phyloP scores from a whole-genome alignment of 108 stramenopile species.

The Cylindrotheca fusiformis region DNA sequence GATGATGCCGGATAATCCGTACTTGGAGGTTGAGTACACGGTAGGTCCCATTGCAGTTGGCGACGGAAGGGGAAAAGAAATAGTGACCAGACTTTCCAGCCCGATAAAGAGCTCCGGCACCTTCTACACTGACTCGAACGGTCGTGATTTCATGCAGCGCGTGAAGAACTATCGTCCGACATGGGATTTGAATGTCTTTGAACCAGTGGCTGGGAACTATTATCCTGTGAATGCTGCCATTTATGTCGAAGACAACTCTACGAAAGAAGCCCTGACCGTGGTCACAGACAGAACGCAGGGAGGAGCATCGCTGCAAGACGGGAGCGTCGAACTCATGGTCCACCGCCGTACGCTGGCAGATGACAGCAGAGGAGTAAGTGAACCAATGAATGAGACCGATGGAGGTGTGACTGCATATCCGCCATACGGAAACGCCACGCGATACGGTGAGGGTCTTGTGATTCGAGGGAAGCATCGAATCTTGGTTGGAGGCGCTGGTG shows the following conservation, averaged over 20 bases:
- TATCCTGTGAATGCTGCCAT: slow-evolving; percentile 92
- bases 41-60: slow-evolving; percentile 87
- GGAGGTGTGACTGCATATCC: slow-evolving; percentile 66
- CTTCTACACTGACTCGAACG: slow-evolving; percentile 95
- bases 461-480: slow-evolving; percentile 84
- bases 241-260: slow-evolving; percentile 62
- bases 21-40: slow-evolving; percentile 88
- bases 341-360: slow-evolving; percentile 78
- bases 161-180: slow-evolving; percentile 56
- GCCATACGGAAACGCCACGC: slow-evolving; percentile 71
- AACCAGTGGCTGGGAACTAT: slow-evolving; percentile 92
- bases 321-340: slow-evolving; percentile 89
- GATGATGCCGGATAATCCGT: slow-evolving; percentile 47
- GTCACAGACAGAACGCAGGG: slow-evolving; percentile 87
- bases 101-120: slow-evolving; percentile 45
- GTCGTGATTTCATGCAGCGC: slow-evolving; percentile 88
- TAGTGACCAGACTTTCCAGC: slow-evolving; percentile 70
- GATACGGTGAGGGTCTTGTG: slow-evolving; percentile 73
- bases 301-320: slow-evolving; percentile 74
- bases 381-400: slow-evolving; percentile 79
- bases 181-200: slow-evolving; percentile 61
- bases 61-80: slow-evolving; percentile 75
- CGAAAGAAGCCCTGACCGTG: slow-evolving; percentile 41
- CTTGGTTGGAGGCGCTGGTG: slow-evolving; percentile 44
- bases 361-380: slow-evolving; percentile 65